Conservation (phyloP, 2,329 filamentous ascomycete genomes). For the Fusarium nanum region DNA sequence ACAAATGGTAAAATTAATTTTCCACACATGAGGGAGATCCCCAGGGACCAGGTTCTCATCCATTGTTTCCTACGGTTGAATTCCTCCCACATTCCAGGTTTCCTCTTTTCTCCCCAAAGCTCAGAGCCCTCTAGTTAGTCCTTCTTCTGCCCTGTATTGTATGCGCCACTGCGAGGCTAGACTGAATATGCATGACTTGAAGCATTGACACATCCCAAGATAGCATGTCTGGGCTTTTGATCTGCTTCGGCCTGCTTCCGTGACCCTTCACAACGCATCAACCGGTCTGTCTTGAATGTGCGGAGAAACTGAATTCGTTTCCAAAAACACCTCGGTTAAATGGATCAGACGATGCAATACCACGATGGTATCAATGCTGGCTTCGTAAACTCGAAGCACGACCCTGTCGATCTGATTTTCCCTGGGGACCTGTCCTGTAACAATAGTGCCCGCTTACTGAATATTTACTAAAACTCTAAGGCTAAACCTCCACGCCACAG, state of each 20-base stretch:
- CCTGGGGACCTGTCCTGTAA: background rate
- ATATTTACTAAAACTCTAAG: constrained; percentile 20
- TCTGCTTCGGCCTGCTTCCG: constrained; percentile 20
- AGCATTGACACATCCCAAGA: constrained; percentile 34
- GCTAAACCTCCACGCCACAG: constrained; percentile 1
- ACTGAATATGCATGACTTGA: constrained; percentile 23
- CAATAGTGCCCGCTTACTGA: background rate
- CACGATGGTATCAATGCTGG: constrained; percentile 15
- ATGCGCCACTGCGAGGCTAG: background rate
- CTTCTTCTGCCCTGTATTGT: background rate
- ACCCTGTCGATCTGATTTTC: constrained; percentile 29
- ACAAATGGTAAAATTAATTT: constrained; percentile 1
- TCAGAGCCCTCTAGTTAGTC: constrained; percentile 27
- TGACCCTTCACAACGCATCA: background rate
- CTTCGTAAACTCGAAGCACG: constrained; percentile 3
- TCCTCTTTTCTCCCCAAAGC: background rate
- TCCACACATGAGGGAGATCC: background rate
- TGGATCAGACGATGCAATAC: background rate
- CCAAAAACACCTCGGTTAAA: background rate
- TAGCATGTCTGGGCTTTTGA: background rate
- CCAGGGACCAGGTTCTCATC: constrained; percentile 3
- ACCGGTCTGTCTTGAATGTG: background rate
- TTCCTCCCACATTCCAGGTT: background rate
- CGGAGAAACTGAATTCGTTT: constrained; percentile 3
- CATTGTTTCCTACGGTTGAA: background rate